These are phyloP conservation scores for Silene coronaria DNA, from an alignment of 179 eudicot species.

Conservation along the genomic window DNA sequence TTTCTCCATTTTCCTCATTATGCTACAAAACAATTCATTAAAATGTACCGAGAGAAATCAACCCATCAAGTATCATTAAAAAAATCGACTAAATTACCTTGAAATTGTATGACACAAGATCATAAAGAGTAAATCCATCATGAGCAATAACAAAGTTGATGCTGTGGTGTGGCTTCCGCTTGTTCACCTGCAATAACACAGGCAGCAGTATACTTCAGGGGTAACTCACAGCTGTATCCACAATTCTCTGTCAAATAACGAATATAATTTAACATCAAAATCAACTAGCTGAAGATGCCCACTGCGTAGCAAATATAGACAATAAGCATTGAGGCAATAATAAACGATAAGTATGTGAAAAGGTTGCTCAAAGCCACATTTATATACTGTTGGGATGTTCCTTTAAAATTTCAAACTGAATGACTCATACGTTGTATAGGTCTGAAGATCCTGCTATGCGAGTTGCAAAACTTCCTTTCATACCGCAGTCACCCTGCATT, in stretches of 20 bases:
- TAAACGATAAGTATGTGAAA: background rate
- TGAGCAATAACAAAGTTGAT: slow-evolving; percentile 92
- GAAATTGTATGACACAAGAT: slow-evolving; percentile 87
- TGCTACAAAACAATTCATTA: slow-evolving; percentile 43
- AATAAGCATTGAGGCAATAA: background rate
- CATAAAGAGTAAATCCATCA: slow-evolving; percentile 94
- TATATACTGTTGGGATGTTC: background rate
- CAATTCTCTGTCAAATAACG: background rate
- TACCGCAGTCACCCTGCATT: slow-evolving; percentile 76
- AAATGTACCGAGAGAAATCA: slow-evolving; percentile 2
- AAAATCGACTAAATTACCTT: slow-evolving; percentile 45
- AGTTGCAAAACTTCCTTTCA: slow-evolving; percentile 92
- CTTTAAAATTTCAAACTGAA: background rate
- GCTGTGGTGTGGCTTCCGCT: slow-evolving; percentile 90
- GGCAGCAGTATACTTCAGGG: slow-evolving; percentile 9
- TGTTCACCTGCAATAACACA: slow-evolving; percentile 54
- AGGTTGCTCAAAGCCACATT: background rate
- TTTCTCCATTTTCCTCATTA: slow-evolving; percentile 90
- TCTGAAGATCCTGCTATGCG: slow-evolving; percentile 95
- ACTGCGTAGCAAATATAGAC: background rate
- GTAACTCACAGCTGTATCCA: slow-evolving; percentile 1
- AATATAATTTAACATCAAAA: background rate
- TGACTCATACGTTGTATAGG: slow-evolving; percentile 57
- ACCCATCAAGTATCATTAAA: background rate
- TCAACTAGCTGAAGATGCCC: slow-evolving; percentile 4